phyloP scores from a whole-genome alignment of 805 yeast species.

The Wickerhamiella alocasiicola region DNA sequence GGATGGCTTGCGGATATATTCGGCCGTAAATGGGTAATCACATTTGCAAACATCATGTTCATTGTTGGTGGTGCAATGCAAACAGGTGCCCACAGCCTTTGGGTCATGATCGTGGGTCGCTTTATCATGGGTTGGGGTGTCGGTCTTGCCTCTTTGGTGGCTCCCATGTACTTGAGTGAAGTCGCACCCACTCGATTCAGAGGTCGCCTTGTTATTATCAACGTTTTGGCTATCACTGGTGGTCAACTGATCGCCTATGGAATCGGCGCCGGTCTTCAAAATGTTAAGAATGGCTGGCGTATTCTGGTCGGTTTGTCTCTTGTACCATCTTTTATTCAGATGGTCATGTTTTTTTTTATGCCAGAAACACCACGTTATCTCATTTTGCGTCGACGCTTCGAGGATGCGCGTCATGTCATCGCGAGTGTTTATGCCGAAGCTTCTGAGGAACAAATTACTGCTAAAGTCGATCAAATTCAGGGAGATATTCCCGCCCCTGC shows the following conservation, averaged over 20 bases:
- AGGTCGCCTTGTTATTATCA: conserved; percentile 80
- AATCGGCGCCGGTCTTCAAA: conserved; percentile 48
- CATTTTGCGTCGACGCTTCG: conserved; percentile 54
- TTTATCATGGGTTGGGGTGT: conserved; percentile 94
- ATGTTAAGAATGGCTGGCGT: conserved; percentile 71
- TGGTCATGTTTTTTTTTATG: conserved; percentile 63
- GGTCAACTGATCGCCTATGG: conserved; percentile 94
- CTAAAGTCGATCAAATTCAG: conserved; percentile 47
- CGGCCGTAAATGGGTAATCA: conserved; percentile 76
- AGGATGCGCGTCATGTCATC: conserved; percentile 56
- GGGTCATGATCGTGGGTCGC: conserved; percentile 89
- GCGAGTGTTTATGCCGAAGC: conserved; percentile 50
- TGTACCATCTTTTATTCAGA: conserved; percentile 73
- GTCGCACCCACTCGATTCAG: conserved; percentile 85
- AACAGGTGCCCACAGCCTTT: conserved; percentile 63
- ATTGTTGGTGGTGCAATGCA: conserved; percentile 77
- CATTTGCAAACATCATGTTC: conserved; percentile 72
- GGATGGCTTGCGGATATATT: conserved; percentile 71
- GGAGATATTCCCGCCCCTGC: conserved; percentile 21
- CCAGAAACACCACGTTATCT: conserved; percentile 95
- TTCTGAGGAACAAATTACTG: conserved; percentile 48
- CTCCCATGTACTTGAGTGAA: conserved; percentile 89
- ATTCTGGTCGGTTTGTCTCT: conserved; percentile 80
- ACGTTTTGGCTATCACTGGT: conserved; percentile 82
- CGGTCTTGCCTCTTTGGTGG: conserved; percentile 83